These are phyloP conservation scores for Eucalyptus urophylla DNA, from an alignment of 345 rosid species.

Conservation along the genomic window DNA sequence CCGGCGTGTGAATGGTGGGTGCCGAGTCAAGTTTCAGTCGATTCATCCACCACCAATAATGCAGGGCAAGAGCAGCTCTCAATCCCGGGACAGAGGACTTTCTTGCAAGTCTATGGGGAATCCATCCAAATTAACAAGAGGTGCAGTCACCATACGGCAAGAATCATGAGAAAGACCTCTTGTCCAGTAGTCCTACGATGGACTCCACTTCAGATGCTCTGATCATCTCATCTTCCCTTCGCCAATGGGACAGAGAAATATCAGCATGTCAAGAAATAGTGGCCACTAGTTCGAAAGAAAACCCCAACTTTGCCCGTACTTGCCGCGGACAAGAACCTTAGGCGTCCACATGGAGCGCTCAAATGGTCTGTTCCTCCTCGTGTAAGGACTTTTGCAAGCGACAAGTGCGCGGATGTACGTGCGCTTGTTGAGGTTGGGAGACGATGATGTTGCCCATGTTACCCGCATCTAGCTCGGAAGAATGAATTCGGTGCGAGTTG, in stretches of 20 bases:
- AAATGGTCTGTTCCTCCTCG: background rate
- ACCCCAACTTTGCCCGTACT: background rate
- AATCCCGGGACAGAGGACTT: background rate
- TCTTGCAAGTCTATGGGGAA: background rate
- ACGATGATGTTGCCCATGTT: background rate
- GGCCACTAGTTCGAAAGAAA: background rate
- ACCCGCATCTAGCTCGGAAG: background rate
- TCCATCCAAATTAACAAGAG: background rate
- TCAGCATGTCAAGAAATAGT: background rate
- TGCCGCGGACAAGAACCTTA: background rate
- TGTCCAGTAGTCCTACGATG: background rate
- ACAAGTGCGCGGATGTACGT: background rate
- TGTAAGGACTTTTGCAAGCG: background rate
- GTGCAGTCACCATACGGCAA: background rate
- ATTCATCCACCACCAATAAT: background rate
- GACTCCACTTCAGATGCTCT: background rate
- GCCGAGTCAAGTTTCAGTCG: background rate
- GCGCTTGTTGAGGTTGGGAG: background rate
- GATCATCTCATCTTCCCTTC: background rate
- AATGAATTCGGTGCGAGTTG: background rate
- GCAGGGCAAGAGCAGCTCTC: background rate
- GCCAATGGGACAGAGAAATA: background rate
- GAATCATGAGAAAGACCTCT: background rate
- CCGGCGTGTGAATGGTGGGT: background rate
- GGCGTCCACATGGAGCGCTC: background rate